These are phyloP conservation scores for Monilinia laxa DNA, from an alignment of 2,329 filamentous ascomycete species.

Conservation along the genomic window DNA sequence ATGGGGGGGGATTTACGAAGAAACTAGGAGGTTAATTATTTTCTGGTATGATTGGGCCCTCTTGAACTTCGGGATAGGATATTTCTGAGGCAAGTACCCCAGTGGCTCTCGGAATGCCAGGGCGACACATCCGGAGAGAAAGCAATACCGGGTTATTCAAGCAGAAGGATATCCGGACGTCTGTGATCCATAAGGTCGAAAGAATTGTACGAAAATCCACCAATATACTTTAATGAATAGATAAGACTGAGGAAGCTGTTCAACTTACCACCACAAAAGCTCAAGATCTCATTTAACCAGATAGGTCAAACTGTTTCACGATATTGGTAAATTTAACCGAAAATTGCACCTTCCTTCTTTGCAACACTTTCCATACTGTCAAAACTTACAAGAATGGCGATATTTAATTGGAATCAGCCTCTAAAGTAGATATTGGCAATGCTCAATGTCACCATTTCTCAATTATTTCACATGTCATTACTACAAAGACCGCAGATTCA, in stretches of 20 bases:
- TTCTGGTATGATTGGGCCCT: not conserved
- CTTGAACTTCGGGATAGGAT: not conserved
- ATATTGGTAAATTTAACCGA: not conserved
- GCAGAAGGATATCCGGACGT: not conserved
- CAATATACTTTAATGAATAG: not conserved
- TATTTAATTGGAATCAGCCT: not conserved
- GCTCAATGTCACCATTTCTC: not conserved
- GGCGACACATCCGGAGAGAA: not conserved
- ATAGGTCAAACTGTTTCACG: not conserved
- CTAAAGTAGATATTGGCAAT: not conserved
- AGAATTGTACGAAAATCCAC: not conserved
- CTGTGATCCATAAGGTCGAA: not conserved
- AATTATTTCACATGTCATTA: not conserved
- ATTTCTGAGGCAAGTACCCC: not conserved
- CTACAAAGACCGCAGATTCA: not conserved
- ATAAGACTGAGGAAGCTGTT: not conserved
- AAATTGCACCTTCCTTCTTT: not conserved
- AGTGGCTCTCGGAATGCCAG: not conserved
- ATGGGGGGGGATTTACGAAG: constrained; percentile 3
- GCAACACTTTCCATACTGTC: not conserved
- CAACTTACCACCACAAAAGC: not conserved
- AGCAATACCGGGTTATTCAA: not conserved
- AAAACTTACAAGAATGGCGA: not conserved
- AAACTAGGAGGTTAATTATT: not conserved
- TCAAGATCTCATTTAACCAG: not conserved